A percentile compares a stretch with the other conserved stretches of the same genome.
These are phyloP conservation scores for Orbilia oligospora DNA, from an alignment of 2,329 filamentous ascomycete species.

Conservation along the genomic window DNA sequence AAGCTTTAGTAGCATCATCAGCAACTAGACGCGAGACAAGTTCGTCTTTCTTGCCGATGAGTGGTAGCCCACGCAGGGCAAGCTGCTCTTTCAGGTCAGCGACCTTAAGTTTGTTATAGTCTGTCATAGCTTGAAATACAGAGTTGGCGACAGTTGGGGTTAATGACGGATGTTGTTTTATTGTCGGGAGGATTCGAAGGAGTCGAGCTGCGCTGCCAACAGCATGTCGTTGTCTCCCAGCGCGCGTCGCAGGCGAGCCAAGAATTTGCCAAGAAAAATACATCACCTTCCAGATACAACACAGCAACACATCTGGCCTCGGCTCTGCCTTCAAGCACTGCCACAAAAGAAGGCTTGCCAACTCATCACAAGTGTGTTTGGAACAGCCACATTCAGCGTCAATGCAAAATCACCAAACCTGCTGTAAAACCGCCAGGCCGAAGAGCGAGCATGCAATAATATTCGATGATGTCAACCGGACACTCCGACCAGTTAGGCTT, in stretches of 20 bases:
- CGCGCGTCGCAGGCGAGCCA: constrained; percentile 26
- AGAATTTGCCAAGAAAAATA: constrained; percentile 21
- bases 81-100: constrained; percentile 86
- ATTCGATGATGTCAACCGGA: constrained; percentile 51
- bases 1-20: constrained; percentile 50
- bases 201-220: neutral
- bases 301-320: constrained; percentile 25
- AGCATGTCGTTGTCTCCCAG: neutral
- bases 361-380: constrained; percentile 17
- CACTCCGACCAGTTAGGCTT: constrained; percentile 46
- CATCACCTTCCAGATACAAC: constrained; percentile 11
- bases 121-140: constrained; percentile 72
- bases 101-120: constrained; percentile 83
- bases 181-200: constrained; percentile 14
- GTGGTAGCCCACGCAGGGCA: constrained; percentile 78
- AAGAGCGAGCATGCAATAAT: constrained; percentile 22
- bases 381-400: constrained; percentile 37
- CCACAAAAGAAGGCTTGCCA: constrained; percentile 56
- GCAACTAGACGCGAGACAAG: constrained; percentile 77
- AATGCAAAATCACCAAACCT: constrained; percentile 9
- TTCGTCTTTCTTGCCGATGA: constrained; percentile 85
- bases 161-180: constrained; percentile 9
- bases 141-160: neutral
- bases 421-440: neutral
- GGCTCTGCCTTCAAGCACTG: constrained; percentile 40